Percentiles rank a stretch among this genome's conserved stretches.
Evolutionary conservation across 352 stramenopile species (phyloP).

Genomic region (Globisporangium carolinianum): DNA sequence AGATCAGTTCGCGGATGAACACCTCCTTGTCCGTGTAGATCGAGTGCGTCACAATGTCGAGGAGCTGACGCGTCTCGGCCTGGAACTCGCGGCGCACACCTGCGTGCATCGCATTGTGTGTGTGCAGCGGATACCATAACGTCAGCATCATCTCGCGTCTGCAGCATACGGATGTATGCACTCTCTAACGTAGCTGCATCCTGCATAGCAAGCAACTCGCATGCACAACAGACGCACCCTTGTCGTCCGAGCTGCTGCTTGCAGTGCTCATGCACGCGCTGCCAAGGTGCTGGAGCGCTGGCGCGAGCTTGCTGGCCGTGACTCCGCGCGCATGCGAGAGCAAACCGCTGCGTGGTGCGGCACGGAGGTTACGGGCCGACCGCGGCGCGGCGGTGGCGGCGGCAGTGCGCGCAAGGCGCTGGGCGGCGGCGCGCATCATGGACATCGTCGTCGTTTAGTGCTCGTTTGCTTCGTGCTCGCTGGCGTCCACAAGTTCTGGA

Average conservation of each 20-base stretch:
- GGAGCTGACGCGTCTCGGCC: constrained; percentile 91
- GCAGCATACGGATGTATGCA: not conserved
- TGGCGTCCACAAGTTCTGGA: constrained; percentile 19
- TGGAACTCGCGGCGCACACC: constrained; percentile 89
- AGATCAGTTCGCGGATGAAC: constrained; percentile 98
- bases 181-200: not conserved
- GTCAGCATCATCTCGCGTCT: not conserved
- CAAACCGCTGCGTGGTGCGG: constrained; percentile 6
- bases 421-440: constrained; percentile 47
- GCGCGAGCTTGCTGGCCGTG: constrained; percentile 22
- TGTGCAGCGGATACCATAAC: not conserved
- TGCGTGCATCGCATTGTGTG: constrained; percentile 6
- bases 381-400: constrained; percentile 11
- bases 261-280: constrained; percentile 30
- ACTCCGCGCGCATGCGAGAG: constrained; percentile 9
- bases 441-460: too few species aligned
- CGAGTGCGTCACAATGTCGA: constrained; percentile 98
- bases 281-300: constrained; percentile 27
- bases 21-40: constrained; percentile 99
- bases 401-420: constrained; percentile 30
- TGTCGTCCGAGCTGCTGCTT: constrained; percentile 32
- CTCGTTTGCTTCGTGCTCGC: constrained; percentile 1
- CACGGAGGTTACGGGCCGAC: constrained; percentile 4
- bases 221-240: constrained; percentile 15
- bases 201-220: not conserved